Conservation (phyloP, 179 eudicot species). For the Actinidia polygama region DNA sequence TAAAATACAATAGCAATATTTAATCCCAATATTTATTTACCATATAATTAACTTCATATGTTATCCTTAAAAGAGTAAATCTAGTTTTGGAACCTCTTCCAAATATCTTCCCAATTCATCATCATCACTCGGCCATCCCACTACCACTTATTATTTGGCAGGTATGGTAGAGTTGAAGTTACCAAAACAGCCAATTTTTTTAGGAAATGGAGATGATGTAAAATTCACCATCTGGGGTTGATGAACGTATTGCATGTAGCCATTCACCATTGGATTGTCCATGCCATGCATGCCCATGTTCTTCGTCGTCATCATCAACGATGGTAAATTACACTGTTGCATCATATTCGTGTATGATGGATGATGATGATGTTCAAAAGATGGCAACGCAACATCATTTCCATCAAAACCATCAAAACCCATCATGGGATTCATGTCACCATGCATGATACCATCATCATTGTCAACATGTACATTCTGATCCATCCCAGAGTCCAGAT, state of each 20-base stretch:
- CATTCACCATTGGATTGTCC: neutral
- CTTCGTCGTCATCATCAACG: conserved; percentile 12
- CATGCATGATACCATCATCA: neutral
- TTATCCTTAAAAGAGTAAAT: neutral
- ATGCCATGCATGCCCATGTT: neutral
- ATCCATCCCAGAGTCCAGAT: neutral
- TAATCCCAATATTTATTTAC: neutral
- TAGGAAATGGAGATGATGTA: neutral
- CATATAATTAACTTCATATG: neutral
- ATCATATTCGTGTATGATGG: conserved; percentile 28
- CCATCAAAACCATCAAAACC: conserved; percentile 23
- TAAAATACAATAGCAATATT: neutral
- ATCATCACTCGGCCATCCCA: neutral
- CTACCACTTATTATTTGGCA: neutral
- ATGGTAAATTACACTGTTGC: conserved; percentile 27
- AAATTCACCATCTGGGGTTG: conserved; percentile 17
- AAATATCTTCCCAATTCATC: neutral
- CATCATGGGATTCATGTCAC: conserved; percentile 31
- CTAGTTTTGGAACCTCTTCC: neutral
- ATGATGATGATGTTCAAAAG: conserved; percentile 33
- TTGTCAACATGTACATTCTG: neutral
- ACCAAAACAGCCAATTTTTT: neutral
- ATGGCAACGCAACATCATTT: conserved; percentile 22
- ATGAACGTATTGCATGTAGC: neutral
- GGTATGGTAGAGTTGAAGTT: neutral